Percentiles rank a stretch among this genome's conserved stretches.
phyloP scores from a whole-genome alignment of 257 asterid species.

The Cordia subcordata region DNA sequence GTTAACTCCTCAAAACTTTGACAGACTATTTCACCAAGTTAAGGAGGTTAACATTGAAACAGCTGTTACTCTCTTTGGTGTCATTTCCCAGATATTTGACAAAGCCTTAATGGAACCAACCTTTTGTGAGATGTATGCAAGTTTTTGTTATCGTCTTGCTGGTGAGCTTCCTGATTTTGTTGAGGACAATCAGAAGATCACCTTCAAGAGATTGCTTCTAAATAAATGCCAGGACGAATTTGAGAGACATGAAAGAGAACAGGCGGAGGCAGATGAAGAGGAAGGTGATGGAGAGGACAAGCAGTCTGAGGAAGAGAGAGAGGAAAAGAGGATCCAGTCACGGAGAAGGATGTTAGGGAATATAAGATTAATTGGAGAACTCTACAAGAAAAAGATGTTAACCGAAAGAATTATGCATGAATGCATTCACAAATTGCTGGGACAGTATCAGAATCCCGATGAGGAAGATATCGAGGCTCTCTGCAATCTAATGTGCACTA shows the following conservation, averaged over 20 bases:
- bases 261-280: slow-evolving; percentile 20
- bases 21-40: slow-evolving; percentile 34
- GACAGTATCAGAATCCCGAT: slow-evolving; percentile 28
- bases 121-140: slow-evolving; percentile 39
- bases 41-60: slow-evolving; percentile 29
- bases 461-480: slow-evolving; percentile 36
- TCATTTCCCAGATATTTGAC: slow-evolving; percentile 32
- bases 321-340: slow-evolving; percentile 16
- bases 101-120: slow-evolving; percentile 38
- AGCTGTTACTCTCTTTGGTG: slow-evolving; percentile 24
- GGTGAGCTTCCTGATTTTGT: slow-evolving; percentile 24
- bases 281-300: slow-evolving; percentile 21
- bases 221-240: slow-evolving; percentile 38
- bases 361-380: slow-evolving; percentile 37
- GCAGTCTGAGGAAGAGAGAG: slow-evolving; percentile 22
- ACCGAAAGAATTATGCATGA: slow-evolving; percentile 33
- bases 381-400: slow-evolving; percentile 34
- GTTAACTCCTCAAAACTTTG: slow-evolving; percentile 40
- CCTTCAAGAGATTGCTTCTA: slow-evolving; percentile 26
- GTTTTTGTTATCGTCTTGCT: slow-evolving; percentile 27
- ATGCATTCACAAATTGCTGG: slow-evolving; percentile 31
- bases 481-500: slow-evolving; percentile 33
- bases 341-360: slow-evolving; percentile 37
- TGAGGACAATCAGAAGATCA: slow-evolving; percentile 24
- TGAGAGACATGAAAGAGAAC: slow-evolving; percentile 34